Percentiles rank a stretch among this genome's conserved stretches.
Evolutionary conservation across 345 rosid genomes (phyloP).

Genomic region (Hirschfeldia incana): DNA sequence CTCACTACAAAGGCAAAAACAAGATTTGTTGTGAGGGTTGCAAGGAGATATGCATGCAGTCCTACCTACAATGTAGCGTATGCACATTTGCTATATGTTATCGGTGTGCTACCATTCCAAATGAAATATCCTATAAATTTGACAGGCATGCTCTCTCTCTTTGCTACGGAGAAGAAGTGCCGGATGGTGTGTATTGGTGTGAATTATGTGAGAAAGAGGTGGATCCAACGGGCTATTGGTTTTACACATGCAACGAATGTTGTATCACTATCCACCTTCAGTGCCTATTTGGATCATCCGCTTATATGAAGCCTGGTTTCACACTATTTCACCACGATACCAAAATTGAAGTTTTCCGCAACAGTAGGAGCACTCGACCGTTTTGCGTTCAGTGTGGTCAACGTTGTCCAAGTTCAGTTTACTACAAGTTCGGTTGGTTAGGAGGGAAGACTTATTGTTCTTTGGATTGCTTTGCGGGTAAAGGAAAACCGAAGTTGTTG

Average conservation of each 20-base stretch:
- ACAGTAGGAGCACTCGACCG: neutral
- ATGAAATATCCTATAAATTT: neutral
- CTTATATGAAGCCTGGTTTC: neutral
- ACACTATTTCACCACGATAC: too few relatives aligned
- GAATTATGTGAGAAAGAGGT: neutral
- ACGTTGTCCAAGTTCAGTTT: neutral
- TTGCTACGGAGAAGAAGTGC: too few relatives aligned
- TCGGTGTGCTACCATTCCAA: neutral
- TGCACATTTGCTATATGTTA: conserved; percentile 3
- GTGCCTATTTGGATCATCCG: neutral
- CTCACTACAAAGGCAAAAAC: neutral
- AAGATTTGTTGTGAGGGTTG: neutral
- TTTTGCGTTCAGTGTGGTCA: neutral
- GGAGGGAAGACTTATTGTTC: too few relatives aligned
- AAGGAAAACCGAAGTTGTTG: too few relatives aligned
- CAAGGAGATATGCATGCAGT: neutral
- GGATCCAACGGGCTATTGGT: neutral
- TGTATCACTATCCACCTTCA: neutral
- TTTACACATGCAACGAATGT: neutral
- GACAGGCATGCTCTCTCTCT: neutral
- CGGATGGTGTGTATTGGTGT: conserved; percentile 7
- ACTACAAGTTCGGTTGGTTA: neutral
- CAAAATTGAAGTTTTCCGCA: neutral
- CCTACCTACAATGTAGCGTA: neutral
- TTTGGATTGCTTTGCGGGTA: too few relatives aligned